These are phyloP conservation scores for Cyclotella atomus DNA, from an alignment of 108 stramenopile species.

Conservation along the genomic window DNA sequence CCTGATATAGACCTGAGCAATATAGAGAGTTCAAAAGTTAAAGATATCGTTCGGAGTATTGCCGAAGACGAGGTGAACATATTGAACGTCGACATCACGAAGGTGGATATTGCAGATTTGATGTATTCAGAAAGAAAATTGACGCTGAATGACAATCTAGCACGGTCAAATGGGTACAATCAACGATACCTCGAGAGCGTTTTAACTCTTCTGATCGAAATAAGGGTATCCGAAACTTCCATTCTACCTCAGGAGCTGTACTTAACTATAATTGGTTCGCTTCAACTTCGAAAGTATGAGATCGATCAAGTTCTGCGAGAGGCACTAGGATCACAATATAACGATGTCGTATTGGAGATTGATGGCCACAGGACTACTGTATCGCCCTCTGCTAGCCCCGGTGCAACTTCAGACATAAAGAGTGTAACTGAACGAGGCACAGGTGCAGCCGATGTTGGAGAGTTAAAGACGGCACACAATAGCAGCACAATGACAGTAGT, in stretches of 20 bases:
- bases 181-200: neutral
- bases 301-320: conserved; percentile 4
- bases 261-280: neutral
- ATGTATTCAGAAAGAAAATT: neutral
- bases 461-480: neutral
- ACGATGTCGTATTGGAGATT: neutral
- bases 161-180: neutral
- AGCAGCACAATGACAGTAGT: neutral
- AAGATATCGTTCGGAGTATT: conserved; percentile 8
- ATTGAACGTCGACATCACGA: conserved; percentile 2
- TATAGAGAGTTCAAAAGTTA: neutral
- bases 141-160: neutral
- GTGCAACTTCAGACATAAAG: neutral
- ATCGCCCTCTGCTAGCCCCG: neutral
- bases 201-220: conserved; percentile 9
- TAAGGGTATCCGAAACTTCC: neutral
- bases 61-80: neutral
- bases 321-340: conserved; percentile 7
- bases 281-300: conserved; percentile 12
- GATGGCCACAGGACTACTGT: neutral
- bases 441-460: neutral
- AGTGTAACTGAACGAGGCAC: neutral
- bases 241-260: neutral
- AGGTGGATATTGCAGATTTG: conserved; percentile 21
- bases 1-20: conserved; percentile 7